phyloP scores from a whole-genome alignment of 2,329 filamentous ascomycete species.

The Ophiosphaerella korrae region DNA sequence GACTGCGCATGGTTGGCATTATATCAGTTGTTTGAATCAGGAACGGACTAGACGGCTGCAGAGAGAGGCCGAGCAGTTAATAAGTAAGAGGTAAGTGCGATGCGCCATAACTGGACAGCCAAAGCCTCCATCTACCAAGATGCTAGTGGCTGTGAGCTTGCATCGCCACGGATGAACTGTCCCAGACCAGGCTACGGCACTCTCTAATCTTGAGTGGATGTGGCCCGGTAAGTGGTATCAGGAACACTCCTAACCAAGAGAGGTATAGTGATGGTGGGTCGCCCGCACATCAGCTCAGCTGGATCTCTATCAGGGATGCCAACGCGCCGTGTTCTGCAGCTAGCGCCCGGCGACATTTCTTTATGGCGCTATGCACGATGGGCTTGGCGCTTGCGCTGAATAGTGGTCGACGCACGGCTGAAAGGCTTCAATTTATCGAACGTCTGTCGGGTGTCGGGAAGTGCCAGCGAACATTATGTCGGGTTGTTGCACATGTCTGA shows the following conservation, averaged over 20 bases:
- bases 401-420: slow-evolving; percentile 3
- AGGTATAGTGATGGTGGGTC: slow-evolving; percentile 7
- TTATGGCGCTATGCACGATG: slow-evolving; percentile 5
- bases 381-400: slow-evolving; percentile 4
- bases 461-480: not conserved
- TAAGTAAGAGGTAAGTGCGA: slow-evolving; percentile 6
- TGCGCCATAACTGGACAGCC: slow-evolving; percentile 2
- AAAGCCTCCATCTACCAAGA: slow-evolving; percentile 14
- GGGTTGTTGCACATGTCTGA: too few relatives aligned
- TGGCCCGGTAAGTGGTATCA: slow-evolving; percentile 11
- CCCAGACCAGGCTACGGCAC: slow-evolving; percentile 7
- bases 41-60: not conserved
- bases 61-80: slow-evolving; percentile 1
- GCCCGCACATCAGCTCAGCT: slow-evolving; percentile 4
- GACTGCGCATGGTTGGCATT: slow-evolving; percentile 17
- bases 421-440: slow-evolving; percentile 1
- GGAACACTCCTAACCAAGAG: slow-evolving; percentile 3
- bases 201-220: not conserved
- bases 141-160: slow-evolving; percentile 9
- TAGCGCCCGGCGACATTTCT: not conserved
- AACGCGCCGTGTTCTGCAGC: slow-evolving; percentile 4
- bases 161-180: slow-evolving; percentile 10
- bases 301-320: not conserved
- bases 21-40: not conserved
- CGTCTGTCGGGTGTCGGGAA: not conserved